These are phyloP conservation scores for Quercus gilva DNA, from an alignment of 306 rosid genomes.

Conservation along the genomic window DNA sequence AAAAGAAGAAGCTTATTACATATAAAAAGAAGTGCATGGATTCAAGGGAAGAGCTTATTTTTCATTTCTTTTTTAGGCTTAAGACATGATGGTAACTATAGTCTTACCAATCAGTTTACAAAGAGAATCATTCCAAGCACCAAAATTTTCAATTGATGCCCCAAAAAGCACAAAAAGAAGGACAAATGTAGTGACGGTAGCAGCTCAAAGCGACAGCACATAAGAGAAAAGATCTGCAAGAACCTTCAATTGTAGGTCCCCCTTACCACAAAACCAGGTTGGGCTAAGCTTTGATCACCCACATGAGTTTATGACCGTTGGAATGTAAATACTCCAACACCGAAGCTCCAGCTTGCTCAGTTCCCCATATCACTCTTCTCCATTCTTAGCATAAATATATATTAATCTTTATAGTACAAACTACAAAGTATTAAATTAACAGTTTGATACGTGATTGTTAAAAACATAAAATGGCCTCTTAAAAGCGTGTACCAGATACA, in stretches of 20 bases:
- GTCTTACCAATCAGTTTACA: too few relatives aligned
- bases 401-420: neutral
- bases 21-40: too few relatives aligned
- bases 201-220: constrained; percentile 12
- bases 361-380: constrained; percentile 27
- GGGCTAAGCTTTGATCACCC: constrained; percentile 36
- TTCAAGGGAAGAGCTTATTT: too few relatives aligned
- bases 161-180: too few relatives aligned
- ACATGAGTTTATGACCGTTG: constrained; percentile 72
- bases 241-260: constrained; percentile 15
- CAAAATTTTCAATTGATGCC: too few relatives aligned
- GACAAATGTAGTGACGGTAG: neutral
- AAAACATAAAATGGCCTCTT: constrained; percentile 8
- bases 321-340: neutral
- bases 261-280: constrained; percentile 22
- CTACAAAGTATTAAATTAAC: neutral
- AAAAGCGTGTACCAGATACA: constrained; percentile 21
- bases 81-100: too few relatives aligned
- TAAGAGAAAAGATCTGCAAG: neutral
- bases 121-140: too few relatives aligned
- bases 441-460: neutral
- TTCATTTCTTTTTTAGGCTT: too few relatives aligned
- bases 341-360: constrained; percentile 27
- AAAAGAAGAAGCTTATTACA: too few relatives aligned
- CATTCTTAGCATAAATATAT: neutral